Base-by-base conservation (phyloP, 805 yeast species). In the Millerago galiae region DNA sequence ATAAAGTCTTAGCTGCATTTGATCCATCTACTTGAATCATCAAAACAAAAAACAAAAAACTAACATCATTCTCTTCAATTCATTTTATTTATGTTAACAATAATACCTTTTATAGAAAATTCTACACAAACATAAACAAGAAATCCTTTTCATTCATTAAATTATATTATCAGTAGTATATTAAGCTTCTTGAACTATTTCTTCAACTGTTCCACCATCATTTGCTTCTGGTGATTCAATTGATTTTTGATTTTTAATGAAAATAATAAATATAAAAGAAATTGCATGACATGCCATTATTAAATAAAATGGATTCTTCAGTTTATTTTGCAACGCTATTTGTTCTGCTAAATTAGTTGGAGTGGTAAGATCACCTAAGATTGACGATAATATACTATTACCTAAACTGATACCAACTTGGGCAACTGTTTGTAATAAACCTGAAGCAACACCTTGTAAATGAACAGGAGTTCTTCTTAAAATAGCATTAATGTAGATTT, bases 381-480 rank as follows among this genome's bases (percentile, higher is more conserved):
- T 41, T 5, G 63, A 50, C 2, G 61, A 40, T 2, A 52, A 27
- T 9, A 61, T 40, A 5, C 68, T 59, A 30, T 54, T 48, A 1
- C 61, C 59, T n/a, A 65, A 27, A 36, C 63, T 51, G 18, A 53
- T 42, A 1, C 65, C 66, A 24, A 66, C 42, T 49, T 68, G 72
- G 1, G 61, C 62, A 12, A 54, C 44, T 1, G 72, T 65, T 44
- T 59, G 65, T 29, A 59, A 53, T 7, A 67, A 47, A 1, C 69
- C 74, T 7, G 64, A 44, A 3, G 68, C 67, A 25, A 64, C 61
- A 14, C 71, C 73, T 40, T 68, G 72, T 13, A 65, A 45, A 39
- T 65, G 62, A 5, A 51, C 35, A 0, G 75, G 73, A 8, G 71
- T 60, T 16, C 58, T 38, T 34, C 55, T 35, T 45, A 58, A 52